Evolutionary conservation across 1,284 basidiomycete genomes (phyloP).

Genomic region (Heterobasidion annosum): DNA sequence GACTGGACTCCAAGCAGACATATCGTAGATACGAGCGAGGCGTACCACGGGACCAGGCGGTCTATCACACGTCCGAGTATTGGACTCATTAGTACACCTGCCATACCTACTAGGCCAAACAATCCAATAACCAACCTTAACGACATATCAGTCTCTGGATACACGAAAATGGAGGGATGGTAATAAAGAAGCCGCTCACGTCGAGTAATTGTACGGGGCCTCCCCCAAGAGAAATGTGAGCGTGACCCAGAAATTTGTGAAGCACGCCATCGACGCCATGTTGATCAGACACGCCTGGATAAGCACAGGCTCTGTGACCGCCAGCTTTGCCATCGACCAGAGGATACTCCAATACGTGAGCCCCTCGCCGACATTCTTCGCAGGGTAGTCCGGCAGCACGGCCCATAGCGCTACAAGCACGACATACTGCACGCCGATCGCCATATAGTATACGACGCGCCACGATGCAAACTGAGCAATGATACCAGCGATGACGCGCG

Average conservation of each 20-base stretch:
- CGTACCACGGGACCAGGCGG: slow-evolving; percentile 39
- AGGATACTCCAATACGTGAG: slow-evolving; percentile 37
- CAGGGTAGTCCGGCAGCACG: slow-evolving; percentile 42
- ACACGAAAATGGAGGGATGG: neutral
- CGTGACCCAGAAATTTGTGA: slow-evolving; percentile 33
- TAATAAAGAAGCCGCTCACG: neutral
- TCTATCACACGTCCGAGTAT: slow-evolving; percentile 43
- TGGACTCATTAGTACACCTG: slow-evolving; percentile 36
- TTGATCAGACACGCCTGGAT: slow-evolving; percentile 36
- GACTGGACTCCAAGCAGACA: slow-evolving; percentile 24
- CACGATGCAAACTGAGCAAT: slow-evolving; percentile 36
- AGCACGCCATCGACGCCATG: slow-evolving; percentile 25
- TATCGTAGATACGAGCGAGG: slow-evolving; percentile 30
- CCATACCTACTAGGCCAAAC: slow-evolving; percentile 44
- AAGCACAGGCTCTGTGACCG: slow-evolving; percentile 40
- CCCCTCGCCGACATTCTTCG: slow-evolving; percentile 24
- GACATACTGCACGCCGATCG: slow-evolving; percentile 27
- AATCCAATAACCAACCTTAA: slow-evolving; percentile 42
- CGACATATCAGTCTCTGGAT: neutral
- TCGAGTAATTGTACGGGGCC: slow-evolving; percentile 34
- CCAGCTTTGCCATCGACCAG: slow-evolving; percentile 35
- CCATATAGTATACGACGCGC: slow-evolving; percentile 39
- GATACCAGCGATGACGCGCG: slow-evolving; percentile 38
- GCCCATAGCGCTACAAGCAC: slow-evolving; percentile 27
- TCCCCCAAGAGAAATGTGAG: slow-evolving; percentile 44